phyloP scores from a whole-genome alignment of 257 asterid species.

The Parsonsia alboflavescens region DNA sequence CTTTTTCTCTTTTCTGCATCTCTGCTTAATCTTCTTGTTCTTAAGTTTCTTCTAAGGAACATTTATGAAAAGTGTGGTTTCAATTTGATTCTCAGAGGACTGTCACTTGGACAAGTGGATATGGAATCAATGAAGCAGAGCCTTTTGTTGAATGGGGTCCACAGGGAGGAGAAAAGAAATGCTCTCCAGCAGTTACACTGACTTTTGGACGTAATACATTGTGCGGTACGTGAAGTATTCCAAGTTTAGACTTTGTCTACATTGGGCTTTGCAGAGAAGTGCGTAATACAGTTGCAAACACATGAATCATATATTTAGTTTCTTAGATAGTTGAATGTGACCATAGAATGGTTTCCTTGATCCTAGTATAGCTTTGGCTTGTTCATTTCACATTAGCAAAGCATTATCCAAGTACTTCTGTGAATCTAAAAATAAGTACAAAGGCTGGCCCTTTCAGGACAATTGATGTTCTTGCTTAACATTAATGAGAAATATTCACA shows the following conservation, averaged over 20 bases:
- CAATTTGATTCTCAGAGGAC: conserved; percentile 56
- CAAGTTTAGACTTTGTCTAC: neutral
- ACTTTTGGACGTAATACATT: conserved; percentile 69
- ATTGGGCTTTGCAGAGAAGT: neutral
- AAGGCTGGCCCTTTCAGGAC: neutral
- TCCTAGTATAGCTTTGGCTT: neutral
- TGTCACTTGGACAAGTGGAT: conserved; percentile 91
- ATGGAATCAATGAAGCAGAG: conserved; percentile 43
- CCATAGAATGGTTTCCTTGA: neutral
- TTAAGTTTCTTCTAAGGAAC: neutral
- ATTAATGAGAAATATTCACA: neutral
- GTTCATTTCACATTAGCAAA: neutral
- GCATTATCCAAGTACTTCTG: neutral
- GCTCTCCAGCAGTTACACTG: conserved; percentile 68
- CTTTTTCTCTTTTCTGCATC: neutral
- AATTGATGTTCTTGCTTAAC: neutral
- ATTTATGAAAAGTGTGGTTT: conserved; percentile 5
- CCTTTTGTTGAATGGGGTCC: conserved; percentile 83
- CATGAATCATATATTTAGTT: too few species aligned
- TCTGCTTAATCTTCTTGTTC: neutral
- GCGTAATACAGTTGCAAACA: neutral
- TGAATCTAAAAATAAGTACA: neutral
- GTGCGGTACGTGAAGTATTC: conserved; percentile 54
- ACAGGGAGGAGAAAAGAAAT: conserved; percentile 43
- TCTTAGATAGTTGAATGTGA: neutral